Base-by-base conservation (phyloP, 2,329 filamentous ascomycete species). In the Ophiostoma quercus region DNA sequence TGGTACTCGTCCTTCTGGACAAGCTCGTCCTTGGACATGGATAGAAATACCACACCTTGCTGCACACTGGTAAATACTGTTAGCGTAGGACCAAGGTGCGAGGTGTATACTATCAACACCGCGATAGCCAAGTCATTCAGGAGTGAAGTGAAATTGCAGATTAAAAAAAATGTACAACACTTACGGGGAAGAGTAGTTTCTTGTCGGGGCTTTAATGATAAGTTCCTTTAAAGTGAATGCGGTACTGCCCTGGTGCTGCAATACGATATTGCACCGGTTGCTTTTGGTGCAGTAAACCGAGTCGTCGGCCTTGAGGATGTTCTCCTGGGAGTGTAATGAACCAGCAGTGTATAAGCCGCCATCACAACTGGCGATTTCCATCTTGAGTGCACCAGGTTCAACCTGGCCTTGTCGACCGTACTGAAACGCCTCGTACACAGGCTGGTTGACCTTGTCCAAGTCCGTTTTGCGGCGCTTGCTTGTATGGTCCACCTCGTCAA, bases 291-390 rank as follows among this genome's bases (percentile, higher is more conserved):
- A 96, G 77, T 97, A 98, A 2, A 97, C 92, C 12, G 90, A 91
- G 71, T 84, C 84, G 78, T 98, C 92, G 77, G 94, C 89, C 74
- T 87, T 88, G 72, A 98, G 83, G 37, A 97, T 89, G 77, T 97
- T 97, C 74, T 94, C 91, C 25, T 90, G 88, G 14, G 85, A 85
- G 73, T 92, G 91, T 12, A 69, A 82, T 80, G 74, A 89, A 3
- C 70, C 86, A 72, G 90, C 88, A 67, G 85, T 83, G 75, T 84
- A 88, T 71, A 87, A 83, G 62, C 94, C 93, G 57, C 92, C 93
- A 78, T 97, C 94, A 76, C 93, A 97, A 82, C 90, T 95, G 67
- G 92, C 85, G 72, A 97, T 88, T 77, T 97, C 91, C 91, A 97
- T 92, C 72, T 85, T 89, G 75, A 97, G 81, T 73, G 87, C 85